Base-by-base conservation (phyloP, 2,329 filamentous ascomycete species). In the Aspergillus carbonarius region DNA sequence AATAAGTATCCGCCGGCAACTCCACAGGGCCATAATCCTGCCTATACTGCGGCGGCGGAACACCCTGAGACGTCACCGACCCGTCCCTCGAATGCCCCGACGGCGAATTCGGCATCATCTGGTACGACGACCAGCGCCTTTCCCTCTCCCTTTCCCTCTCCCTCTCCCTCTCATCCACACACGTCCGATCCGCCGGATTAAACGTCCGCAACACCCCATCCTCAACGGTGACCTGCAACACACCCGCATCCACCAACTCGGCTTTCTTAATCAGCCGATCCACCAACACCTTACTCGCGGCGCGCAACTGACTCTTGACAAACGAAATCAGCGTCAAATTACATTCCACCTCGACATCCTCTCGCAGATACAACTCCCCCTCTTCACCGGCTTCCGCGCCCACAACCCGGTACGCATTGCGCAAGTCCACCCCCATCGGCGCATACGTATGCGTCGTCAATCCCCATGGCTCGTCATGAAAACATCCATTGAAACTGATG, bases 371-470 rank as follows among this genome's bases (percentile, higher is more conserved):
- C 12, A 96, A 78, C 0, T 91, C 92, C 13, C 83, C 83, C 10
- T 2, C 8, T 9, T 89, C 20, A 83, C 75, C 0, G 85, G 81
- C 67, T 42, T 90, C 76, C 9, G 83, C 85, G 9, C 92, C 92
- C 47, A 85, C 86, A 4, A 96, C 79, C 8, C 82, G 87, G 91
- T 91, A 96, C 74, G 88, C 89, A 50, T 86, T 88, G 60, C 86
- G 86, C 65, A 96, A 89, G 61, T 95, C 87, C 54, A 96, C 82
- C 10, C 91, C 91, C 70, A 92, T 84, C 0, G 92, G 91, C 4
- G 91, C 92, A 69, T 92, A 93, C 67, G 88, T 87, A 72, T 96
- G 92, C 13, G 91, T 96, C 76, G 92, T 87, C 27, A 96, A 75
- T 5, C 92, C 91, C 57, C 83, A 79, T 4, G 86, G 79, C 18